Evolutionary conservation across 805 yeast genomes (phyloP).

Genomic region (Zygotorulaspora danielsina): DNA sequence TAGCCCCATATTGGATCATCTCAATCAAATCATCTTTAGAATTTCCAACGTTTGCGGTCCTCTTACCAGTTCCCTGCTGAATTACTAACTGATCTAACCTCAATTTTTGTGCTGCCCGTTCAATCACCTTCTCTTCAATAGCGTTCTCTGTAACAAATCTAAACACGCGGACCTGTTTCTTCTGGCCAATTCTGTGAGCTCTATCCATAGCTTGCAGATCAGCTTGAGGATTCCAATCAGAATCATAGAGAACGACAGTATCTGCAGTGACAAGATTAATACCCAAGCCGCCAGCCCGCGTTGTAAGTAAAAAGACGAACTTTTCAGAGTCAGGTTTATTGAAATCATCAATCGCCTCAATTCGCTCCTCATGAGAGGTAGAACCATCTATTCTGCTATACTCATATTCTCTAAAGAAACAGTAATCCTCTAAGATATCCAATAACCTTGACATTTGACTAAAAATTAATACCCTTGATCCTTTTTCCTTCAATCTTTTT

Average conservation of each 20-base stretch:
- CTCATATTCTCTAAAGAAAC: slow-evolving; percentile 74
- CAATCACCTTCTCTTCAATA: slow-evolving; percentile 92
- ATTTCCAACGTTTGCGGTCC: slow-evolving; percentile 38
- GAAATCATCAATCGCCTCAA: slow-evolving; percentile 87
- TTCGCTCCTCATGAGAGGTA: slow-evolving; percentile 88
- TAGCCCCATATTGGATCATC: slow-evolving; percentile 98
- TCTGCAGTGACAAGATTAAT: slow-evolving; percentile 91
- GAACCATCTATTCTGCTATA: slow-evolving; percentile 94
- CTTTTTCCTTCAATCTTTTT: slow-evolving; percentile 63
- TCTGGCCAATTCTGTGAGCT: slow-evolving; percentile 96
- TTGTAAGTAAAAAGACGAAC: slow-evolving; percentile 79
- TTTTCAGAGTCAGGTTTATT: slow-evolving; percentile 78
- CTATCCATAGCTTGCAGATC: slow-evolving; percentile 98
- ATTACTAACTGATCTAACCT: slow-evolving; percentile 91
- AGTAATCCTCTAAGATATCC: slow-evolving; percentile 90
- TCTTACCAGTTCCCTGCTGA: slow-evolving; percentile 72
- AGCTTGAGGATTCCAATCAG: slow-evolving; percentile 98
- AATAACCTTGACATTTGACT: slow-evolving; percentile 90
- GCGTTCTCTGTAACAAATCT: slow-evolving; percentile 94
- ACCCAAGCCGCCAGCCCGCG: slow-evolving; percentile 97
- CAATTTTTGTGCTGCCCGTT: slow-evolving; percentile 91
- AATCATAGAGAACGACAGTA: slow-evolving; percentile 80
- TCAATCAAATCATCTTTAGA: slow-evolving; percentile 80
- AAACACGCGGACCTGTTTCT: slow-evolving; percentile 88
- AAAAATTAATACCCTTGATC: slow-evolving; percentile 86